Percentiles rank a stretch among this genome's conserved stretches.
phyloP scores from a whole-genome alignment of 768 basidiomycete genomes.

The Russula virescens region DNA sequence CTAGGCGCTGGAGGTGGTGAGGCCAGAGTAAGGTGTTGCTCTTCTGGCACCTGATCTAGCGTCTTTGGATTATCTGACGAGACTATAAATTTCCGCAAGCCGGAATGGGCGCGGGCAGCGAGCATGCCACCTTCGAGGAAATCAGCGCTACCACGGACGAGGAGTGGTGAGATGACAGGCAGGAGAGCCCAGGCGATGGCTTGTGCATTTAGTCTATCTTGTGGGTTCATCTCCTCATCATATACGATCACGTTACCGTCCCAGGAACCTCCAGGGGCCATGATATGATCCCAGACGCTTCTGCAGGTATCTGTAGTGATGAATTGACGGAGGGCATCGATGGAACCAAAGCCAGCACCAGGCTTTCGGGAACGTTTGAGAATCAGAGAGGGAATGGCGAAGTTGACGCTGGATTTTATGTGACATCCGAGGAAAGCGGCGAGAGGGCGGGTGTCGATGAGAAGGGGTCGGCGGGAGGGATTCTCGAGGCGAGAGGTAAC shows the following conservation, averaged over 20 bases:
- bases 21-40: conserved; percentile 21
- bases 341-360: conserved; percentile 55
- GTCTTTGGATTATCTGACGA: conserved; percentile 27
- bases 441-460: conserved; percentile 79
- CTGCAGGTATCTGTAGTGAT: conserved; percentile 76
- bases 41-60: conserved; percentile 27
- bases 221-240: conserved; percentile 70
- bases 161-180: conserved; percentile 53
- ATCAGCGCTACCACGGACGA: conserved; percentile 49
- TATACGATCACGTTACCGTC: conserved; percentile 73
- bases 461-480: conserved; percentile 49
- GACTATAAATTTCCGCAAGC: conserved; percentile 48
- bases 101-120: conserved; percentile 51
- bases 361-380: conserved; percentile 78
- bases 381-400: conserved; percentile 86
- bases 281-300: conserved; percentile 60
- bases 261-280: conserved; percentile 50
- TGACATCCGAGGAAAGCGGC: conserved; percentile 59
- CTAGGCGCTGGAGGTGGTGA: conserved; percentile 14
- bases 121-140: conserved; percentile 72
- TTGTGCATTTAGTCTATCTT: conserved; percentile 50
- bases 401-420: conserved; percentile 67
- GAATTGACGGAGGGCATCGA: conserved; percentile 71
- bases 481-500: conserved; percentile 44
- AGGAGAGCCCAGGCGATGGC: conserved; percentile 67